Evolutionary conservation across 306 rosid genomes (phyloP).

Genomic region (Comarum palustre): DNA sequence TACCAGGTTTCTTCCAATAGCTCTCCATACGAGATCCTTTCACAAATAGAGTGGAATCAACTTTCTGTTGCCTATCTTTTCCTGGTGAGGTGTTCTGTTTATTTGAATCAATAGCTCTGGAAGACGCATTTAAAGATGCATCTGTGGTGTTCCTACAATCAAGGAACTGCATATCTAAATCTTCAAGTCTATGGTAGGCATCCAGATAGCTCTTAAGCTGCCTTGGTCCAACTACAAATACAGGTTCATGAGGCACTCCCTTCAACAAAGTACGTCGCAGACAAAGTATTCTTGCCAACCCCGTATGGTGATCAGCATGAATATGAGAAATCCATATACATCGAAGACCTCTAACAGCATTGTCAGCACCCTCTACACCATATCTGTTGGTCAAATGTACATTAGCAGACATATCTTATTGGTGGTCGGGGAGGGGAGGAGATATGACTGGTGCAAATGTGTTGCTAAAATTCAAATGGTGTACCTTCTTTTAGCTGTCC

Average conservation of each 20-base stretch:
- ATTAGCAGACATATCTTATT: conserved; percentile 12
- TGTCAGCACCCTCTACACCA: conserved; percentile 76
- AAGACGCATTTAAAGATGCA: conserved; percentile 45
- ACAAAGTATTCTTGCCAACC: conserved; percentile 85
- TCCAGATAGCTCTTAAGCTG: conserved; percentile 73
- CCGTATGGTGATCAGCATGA: conserved; percentile 95
- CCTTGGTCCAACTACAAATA: conserved; percentile 81
- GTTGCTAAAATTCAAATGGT: conserved; percentile 4
- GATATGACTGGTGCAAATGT: conserved; percentile 8
- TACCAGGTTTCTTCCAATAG: conserved; percentile 52
- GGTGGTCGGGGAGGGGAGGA: background rate
- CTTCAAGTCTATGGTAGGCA: conserved; percentile 88
- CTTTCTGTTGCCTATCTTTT: conserved; percentile 33
- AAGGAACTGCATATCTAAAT: conserved; percentile 80
- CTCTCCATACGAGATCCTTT: conserved; percentile 73
- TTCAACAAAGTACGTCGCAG: conserved; percentile 62
- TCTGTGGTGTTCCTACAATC: conserved; percentile 68
- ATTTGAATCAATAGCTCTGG: conserved; percentile 20
- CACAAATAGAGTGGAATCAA: conserved; percentile 59
- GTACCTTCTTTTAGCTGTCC: conserved; percentile 96
- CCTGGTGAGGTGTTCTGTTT: conserved; percentile 21
- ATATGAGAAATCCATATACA: conserved; percentile 95
- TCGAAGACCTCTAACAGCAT: conserved; percentile 59
- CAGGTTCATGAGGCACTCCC: conserved; percentile 71
- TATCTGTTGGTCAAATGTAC: conserved; percentile 54